Evolutionary conservation across 176 grass and related monocot species (phyloP), one percentile per base, ranked within the genome.

Genomic region (Phragmites australis): DNA sequence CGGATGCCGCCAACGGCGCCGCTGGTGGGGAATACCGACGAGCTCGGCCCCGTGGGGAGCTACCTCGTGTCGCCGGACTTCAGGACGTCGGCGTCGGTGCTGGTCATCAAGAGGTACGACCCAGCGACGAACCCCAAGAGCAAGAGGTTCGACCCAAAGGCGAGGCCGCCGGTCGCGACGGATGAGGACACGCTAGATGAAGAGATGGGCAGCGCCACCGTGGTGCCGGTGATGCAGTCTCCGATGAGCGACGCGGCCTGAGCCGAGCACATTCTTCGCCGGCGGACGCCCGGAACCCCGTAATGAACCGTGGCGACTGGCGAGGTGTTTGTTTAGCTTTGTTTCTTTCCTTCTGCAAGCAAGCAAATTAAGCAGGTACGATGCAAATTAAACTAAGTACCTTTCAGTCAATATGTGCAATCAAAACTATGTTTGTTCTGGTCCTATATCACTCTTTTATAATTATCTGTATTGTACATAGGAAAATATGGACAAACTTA

Each of bases 31-130:
- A 66, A 52, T 1, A 2, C 68, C 10, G 83, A 92, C 63, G 90
- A 92, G 83, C 83, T 92, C 14, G 87, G 90, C 0, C 86, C 86
- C 3, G 79, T 91, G 44, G 89, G 89, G 8, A 82, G 89, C 85
- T 91, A 88, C 79, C 68, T 92, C 27, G 86, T 47, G 14, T 88
- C 86, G 56, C 6, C 90, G 79, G 90, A 70, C 74, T 92, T 83
- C 31, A 85, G 68, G 72, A 91, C 86, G 23, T 53, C 89, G 27
- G 86, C 89, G 65, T 91, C 85, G 6, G 89, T 88, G 26, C 57
- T 91, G 41, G 85, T 91, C 0, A 65, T 91, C 40, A 87, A 82
- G 73, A 76, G 52, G 47, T 91, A 91, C 52, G 89, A 88, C 54
- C 85, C 89, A 7, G 74, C 42, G 40, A 31, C 77, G 17, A 88